Percentiles rank a stretch among this genome's conserved stretches.
Conservation (phyloP, 2,329 filamentous ascomycete genomes). For the Exophiala sp. region DNA sequence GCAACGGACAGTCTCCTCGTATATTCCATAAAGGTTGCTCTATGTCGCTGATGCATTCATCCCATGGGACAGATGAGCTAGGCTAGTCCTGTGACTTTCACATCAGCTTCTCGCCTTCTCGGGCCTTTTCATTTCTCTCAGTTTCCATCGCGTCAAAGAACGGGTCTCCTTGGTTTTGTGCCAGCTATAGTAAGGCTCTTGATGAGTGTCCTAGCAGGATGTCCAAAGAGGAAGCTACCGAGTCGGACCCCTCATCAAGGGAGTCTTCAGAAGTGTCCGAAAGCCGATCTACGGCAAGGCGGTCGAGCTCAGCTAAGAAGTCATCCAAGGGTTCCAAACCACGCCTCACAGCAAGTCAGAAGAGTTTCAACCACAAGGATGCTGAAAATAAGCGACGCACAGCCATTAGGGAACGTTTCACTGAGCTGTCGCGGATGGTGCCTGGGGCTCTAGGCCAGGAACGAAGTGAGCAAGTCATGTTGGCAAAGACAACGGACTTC, state of each 20-base stretch:
- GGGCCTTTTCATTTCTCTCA: not conserved
- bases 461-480: constrained; percentile 76
- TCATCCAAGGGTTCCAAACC: constrained; percentile 48
- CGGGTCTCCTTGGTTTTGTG: no score
- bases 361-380: constrained; percentile 68
- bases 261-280: constrained; percentile 14
- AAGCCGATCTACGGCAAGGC: constrained; percentile 3
- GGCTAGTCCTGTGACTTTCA: not conserved
- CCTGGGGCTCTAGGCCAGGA: constrained; percentile 77
- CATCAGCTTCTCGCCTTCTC: not conserved
- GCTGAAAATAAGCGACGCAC: constrained; percentile 60
- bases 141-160: no score
- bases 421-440: constrained; percentile 71
- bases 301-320: constrained; percentile 21
- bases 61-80: not conserved
- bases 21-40: not conserved
- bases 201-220: constrained; percentile 1
- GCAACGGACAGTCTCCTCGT: not conserved
- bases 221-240: constrained; percentile 23
- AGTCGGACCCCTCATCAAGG: constrained; percentile 15
- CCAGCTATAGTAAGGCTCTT: no score
- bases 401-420: constrained; percentile 77
- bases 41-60: not conserved
- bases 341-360: constrained; percentile 62
- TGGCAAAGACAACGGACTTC: constrained; percentile 63